Conservation (phyloP, 2,329 filamentous ascomycete species). For the Ceratocystis smalleyi region DNA sequence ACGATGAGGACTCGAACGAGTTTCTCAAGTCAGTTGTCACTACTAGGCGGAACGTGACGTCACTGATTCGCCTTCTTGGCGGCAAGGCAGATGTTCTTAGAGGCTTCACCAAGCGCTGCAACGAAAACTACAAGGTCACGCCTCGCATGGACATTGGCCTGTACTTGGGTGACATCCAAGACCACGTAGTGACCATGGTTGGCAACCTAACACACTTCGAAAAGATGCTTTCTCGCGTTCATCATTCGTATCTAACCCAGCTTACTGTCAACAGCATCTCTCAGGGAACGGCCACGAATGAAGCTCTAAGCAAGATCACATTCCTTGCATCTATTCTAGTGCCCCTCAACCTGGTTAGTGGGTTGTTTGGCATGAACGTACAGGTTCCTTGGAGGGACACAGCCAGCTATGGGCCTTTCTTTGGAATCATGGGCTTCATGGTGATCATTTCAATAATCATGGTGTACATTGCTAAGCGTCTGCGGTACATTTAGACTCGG, state of each 20-base stretch:
- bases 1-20: constrained; percentile 72
- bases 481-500: constrained; percentile 30
- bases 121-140: constrained; percentile 89
- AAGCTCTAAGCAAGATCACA: constrained; percentile 86
- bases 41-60: constrained; percentile 88
- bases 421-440: constrained; percentile 37
- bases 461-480: constrained; percentile 31
- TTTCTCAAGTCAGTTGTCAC: constrained; percentile 81
- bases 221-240: constrained; percentile 86
- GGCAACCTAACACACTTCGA: constrained; percentile 90
- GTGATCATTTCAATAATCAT: constrained; percentile 35
- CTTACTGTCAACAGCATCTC: constrained; percentile 82
- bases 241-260: constrained; percentile 93
- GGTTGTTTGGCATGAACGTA: constrained; percentile 81
- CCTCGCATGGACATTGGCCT: constrained; percentile 92
- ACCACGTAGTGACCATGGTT: constrained; percentile 99
- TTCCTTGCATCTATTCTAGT: constrained; percentile 90
- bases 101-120: constrained; percentile 96
- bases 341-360: constrained; percentile 81
- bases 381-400: constrained; percentile 45
- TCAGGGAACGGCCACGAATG: constrained; percentile 76
- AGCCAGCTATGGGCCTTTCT: constrained; percentile 40
- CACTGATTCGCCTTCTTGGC: constrained; percentile 77
- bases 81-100: constrained; percentile 98
- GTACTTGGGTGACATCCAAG: constrained; percentile 93